These are phyloP conservation scores for Cucurbita moschata DNA, from an alignment of 306 rosid genomes.

Conservation along the genomic window DNA sequence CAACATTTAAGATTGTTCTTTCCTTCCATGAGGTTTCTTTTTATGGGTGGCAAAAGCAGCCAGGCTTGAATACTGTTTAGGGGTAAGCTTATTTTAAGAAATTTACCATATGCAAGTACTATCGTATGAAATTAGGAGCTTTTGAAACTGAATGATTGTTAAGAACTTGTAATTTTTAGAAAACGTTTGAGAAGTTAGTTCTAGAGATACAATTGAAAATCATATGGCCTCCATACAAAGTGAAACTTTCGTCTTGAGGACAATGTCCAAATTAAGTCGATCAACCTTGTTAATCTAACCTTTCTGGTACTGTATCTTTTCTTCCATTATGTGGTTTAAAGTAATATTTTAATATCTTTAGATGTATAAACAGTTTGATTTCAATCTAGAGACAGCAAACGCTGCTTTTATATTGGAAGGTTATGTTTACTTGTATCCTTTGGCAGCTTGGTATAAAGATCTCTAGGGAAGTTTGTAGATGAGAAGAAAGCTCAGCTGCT, in stretches of 20 bases:
- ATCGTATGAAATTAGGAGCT: not conserved
- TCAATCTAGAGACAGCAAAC: not conserved
- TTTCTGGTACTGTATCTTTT: not conserved
- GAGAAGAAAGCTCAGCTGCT: conserved; percentile 58
- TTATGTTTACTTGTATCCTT: not conserved
- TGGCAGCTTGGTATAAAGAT: conserved; percentile 45
- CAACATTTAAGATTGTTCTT: conserved; percentile 57
- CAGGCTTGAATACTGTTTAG: conserved; percentile 72
- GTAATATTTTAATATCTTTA: not conserved
- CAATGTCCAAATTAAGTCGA: not conserved
- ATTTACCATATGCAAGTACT: not conserved
- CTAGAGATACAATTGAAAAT: not conserved
- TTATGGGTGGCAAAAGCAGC: conserved; percentile 99
- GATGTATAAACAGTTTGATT: not conserved
- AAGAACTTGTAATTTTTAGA: not conserved
- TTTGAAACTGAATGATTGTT: not conserved
- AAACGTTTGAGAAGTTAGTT: not conserved
- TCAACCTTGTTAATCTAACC: not conserved
- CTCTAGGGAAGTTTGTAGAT: conserved; percentile 78
- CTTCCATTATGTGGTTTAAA: not conserved
- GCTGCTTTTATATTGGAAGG: not conserved
- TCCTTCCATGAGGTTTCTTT: conserved; percentile 71
- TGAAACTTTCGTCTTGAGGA: not conserved
- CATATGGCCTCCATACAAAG: not conserved
- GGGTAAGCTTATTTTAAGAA: conserved; percentile 30